Percentiles rank a stretch among this genome's conserved stretches.
These are phyloP conservation scores for Chaetomium sp. DNA, from an alignment of 2,329 filamentous ascomycete genomes.

Conservation along the genomic window DNA sequence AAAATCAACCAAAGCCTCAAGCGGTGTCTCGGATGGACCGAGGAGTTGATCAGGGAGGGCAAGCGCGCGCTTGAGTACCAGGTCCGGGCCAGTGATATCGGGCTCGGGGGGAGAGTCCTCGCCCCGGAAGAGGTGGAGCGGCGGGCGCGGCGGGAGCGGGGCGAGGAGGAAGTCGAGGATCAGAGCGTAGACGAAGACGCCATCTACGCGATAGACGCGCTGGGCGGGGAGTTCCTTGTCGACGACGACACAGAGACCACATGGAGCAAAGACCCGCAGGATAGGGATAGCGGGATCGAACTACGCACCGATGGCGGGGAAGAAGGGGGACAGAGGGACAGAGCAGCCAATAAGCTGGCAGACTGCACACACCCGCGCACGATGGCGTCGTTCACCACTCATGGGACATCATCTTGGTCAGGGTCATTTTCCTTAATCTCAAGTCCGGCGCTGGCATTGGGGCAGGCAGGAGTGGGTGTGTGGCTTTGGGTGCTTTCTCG, in stretches of 20 bases:
- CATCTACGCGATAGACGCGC: conserved; percentile 20
- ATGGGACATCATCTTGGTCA: conserved; percentile 10
- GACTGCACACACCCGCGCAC: neutral
- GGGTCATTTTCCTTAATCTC: conserved; percentile 12
- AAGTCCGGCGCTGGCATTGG: conserved; percentile 24
- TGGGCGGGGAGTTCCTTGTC: conserved; percentile 7
- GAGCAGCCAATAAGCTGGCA: conserved; percentile 4
- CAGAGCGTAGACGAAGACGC: conserved; percentile 12
- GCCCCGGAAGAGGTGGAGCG: conserved; percentile 58
- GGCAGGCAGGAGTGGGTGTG: conserved; percentile 5
- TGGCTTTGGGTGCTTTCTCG: conserved; percentile 12
- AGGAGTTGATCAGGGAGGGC: conserved; percentile 85
- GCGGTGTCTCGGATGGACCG: conserved; percentile 84
- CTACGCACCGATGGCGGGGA: conserved; percentile 45
- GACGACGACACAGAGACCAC: conserved; percentile 5
- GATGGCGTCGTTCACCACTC: conserved; percentile 31
- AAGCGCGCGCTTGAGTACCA: conserved; percentile 83
- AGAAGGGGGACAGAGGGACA: neutral
- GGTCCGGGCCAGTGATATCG: conserved; percentile 76
- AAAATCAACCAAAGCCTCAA: conserved; percentile 95
- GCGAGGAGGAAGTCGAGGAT: conserved; percentile 38
- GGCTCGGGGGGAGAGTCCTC: conserved; percentile 79
- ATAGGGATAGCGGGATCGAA: conserved; percentile 57
- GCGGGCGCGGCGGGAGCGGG: conserved; percentile 23
- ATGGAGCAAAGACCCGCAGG: conserved; percentile 48